Conservation (phyloP, 805 yeast species). For the Vanderwaltozyma yarrowii region DNA sequence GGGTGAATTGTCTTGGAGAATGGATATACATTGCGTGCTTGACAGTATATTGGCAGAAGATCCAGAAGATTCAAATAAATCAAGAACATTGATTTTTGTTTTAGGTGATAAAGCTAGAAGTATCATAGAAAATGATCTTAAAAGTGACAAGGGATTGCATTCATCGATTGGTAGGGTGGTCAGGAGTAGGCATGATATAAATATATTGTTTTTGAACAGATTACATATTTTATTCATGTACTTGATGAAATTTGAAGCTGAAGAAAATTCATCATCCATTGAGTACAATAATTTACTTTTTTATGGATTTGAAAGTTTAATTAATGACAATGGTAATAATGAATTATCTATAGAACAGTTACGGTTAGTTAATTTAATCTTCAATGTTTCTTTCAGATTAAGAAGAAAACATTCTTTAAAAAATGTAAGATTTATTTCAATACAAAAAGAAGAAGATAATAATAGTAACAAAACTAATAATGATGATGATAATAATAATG, state of each 20-base stretch:
- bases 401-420: slow-evolving; percentile 12
- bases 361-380: slow-evolving; percentile 14
- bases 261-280: slow-evolving; percentile 3
- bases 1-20: too few species aligned
- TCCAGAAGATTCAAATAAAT: slow-evolving; percentile 2
- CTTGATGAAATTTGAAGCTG: slow-evolving; percentile 24
- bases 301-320: slow-evolving; percentile 21
- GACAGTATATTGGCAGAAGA: slow-evolving; percentile 5
- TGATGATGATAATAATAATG: background rate
- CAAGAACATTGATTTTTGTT: slow-evolving; percentile 16
- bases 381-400: slow-evolving; percentile 16
- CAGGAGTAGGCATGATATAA: slow-evolving; percentile 22
- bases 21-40: slow-evolving; percentile 4
- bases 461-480: too few species aligned
- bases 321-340: slow-evolving; percentile 1
- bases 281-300: slow-evolving; percentile 17
- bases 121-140: slow-evolving; percentile 14
- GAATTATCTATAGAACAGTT: background rate
- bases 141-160: slow-evolving; percentile 32
- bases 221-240: slow-evolving; percentile 27
- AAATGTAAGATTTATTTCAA: slow-evolving; percentile 6
- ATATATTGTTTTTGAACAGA: slow-evolving; percentile 22
- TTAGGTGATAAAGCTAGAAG: slow-evolving; percentile 19
- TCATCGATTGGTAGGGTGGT: slow-evolving; percentile 63
- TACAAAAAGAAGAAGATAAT: background rate